Base-by-base conservation (phyloP, 768 basidiomycete genomes). In the Lentinula raphanica region DNA sequence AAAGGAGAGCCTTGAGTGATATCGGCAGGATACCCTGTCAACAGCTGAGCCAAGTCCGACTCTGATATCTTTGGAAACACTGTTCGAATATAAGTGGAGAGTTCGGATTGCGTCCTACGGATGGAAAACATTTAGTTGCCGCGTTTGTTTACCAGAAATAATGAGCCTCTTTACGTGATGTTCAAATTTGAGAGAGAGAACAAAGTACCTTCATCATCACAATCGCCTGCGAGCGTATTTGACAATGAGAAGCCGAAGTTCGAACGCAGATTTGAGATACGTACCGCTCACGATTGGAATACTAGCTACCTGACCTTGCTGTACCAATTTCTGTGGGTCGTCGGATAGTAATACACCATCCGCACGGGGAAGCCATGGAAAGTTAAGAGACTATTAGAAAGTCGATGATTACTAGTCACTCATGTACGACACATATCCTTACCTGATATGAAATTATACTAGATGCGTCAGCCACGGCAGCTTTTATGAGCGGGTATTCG, bases 191-290 rank as follows among this genome's bases (percentile, higher is more conserved):
- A 70, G 6, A 79, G 60, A 2, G 79, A 71, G 62, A 82, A 82
- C 0, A 79, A 27, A 0, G 84, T 82, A 5, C 84, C 85, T 64
- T 87, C 85, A 55, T 86, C 85, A 50, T 85, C 81, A 59, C 74
- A 76, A 59, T 82, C 76, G 17, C 81, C 81, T 75, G 53, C 31
- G 6, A 39, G 12, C 35, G 17, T 32, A 15, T 29, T 32, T 40
- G 35, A 35, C 25, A n/a, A n/a, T n/a, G 3, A 44, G 8, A 28
- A 35, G 38, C 46, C 31, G n/a, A n/a, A n/a, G n/a, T n/a, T n/a
- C n/a, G n/a, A 19, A 42, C 35, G 32, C 31, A 0, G 3, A 28
- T n/a, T 3, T 5, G 27, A 46, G 39, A n/a, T 54, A 11, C 48
- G 27, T 46, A 72, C 80, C 81, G 0, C 69, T 79, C 27, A 85